Conservation (phyloP, 208 protist species). For the Crithidia bombi region DNA sequence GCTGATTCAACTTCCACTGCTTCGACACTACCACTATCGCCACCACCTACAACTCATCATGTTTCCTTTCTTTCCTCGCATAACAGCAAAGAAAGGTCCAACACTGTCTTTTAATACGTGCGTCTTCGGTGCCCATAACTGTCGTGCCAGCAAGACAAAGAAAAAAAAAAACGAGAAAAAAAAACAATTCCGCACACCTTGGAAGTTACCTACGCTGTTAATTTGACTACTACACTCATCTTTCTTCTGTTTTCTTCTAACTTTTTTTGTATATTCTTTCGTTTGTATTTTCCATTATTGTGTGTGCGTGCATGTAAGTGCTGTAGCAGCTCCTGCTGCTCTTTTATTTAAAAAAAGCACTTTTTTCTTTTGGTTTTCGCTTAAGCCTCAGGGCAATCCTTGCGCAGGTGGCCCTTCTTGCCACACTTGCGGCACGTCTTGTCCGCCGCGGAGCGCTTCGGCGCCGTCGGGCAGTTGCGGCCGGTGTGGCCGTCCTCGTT, state of each 20-base stretch:
- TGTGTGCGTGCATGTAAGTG: background rate
- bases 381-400: constrained; percentile 70
- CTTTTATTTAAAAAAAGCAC: too few relatives aligned
- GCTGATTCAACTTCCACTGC: too few relatives aligned
- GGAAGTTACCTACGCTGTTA: constrained; percentile 13
- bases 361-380: background rate
- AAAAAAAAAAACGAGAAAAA: constrained; percentile 14
- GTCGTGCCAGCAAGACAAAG: background rate
- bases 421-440: constrained; percentile 77
- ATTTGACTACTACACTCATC: constrained; percentile 7
- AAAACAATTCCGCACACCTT: constrained; percentile 9
- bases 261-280: constrained; percentile 10
- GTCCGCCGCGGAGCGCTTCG: constrained; percentile 39
- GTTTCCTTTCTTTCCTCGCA: too few relatives aligned
- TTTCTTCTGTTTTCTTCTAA: constrained; percentile 5
- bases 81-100: too few relatives aligned
- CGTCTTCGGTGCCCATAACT: too few relatives aligned
- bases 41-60: too few relatives aligned
- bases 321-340: too few relatives aligned
- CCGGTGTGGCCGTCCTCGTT: constrained; percentile 81
- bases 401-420: constrained; percentile 77
- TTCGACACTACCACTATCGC: too few relatives aligned
- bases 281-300: constrained; percentile 1
- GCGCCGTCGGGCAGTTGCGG: constrained; percentile 67
- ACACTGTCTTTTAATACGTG: too few relatives aligned